These are phyloP conservation scores for Candolleomyces eurysporus DNA, from an alignment of 768 basidiomycete species.

Conservation along the genomic window DNA sequence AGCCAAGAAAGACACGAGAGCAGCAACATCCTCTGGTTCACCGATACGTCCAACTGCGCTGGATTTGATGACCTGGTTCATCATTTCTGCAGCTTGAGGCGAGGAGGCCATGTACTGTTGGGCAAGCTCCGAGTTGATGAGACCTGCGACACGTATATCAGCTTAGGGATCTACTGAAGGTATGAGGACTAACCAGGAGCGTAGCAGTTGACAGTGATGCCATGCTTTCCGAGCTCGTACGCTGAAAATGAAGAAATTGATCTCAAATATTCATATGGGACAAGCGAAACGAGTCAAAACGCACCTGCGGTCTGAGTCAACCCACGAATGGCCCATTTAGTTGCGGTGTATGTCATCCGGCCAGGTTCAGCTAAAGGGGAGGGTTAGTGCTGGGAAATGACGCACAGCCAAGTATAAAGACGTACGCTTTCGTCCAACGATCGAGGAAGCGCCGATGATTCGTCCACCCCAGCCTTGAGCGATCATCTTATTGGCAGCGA, in stretches of 20 bases:
- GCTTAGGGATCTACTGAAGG: too few relatives aligned
- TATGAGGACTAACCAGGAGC: slow-evolving; percentile 8
- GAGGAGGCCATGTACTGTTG: slow-evolving; percentile 3
- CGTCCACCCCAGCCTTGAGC: slow-evolving; percentile 38
- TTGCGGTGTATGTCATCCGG: slow-evolving; percentile 26
- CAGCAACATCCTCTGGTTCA: slow-evolving; percentile 30
- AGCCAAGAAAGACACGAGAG: slow-evolving; percentile 34
- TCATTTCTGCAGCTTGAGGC: not conserved
- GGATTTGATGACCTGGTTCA: not conserved
- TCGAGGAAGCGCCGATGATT: slow-evolving; percentile 39
- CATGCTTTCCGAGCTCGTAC: slow-evolving; percentile 17
- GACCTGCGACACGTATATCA: not conserved
- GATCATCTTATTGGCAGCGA: slow-evolving; percentile 37
- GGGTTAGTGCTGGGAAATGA: too few relatives aligned
- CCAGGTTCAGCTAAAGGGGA: not conserved
- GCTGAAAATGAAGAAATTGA: slow-evolving; percentile 7
- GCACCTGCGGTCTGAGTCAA: slow-evolving; percentile 37
- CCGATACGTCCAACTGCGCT: slow-evolving; percentile 17
- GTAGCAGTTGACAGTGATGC: slow-evolving; percentile 26
- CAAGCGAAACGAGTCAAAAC: too few relatives aligned
- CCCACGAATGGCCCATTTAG: slow-evolving; percentile 43
- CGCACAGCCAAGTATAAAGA: not conserved
- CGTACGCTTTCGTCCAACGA: slow-evolving; percentile 34
- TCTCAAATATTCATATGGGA: too few relatives aligned
- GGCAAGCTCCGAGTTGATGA: slow-evolving; percentile 1